These are phyloP conservation scores for Sarocladium kiliense DNA, from an alignment of 2,329 filamentous ascomycete genomes.

Conservation along the genomic window DNA sequence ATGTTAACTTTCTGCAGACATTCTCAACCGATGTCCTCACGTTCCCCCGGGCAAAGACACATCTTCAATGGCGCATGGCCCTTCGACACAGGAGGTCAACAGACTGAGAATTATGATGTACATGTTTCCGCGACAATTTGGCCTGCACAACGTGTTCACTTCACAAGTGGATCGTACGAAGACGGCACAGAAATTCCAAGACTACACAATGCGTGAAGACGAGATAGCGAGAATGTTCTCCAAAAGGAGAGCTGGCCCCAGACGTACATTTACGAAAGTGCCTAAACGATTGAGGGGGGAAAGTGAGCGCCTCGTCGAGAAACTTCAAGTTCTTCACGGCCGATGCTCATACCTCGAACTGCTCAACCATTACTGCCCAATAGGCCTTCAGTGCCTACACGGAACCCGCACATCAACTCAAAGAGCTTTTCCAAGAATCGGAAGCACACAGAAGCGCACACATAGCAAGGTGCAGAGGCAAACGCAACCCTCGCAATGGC, in stretches of 20 bases:
- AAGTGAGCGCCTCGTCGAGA: slow-evolving; percentile 53
- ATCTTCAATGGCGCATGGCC: background rate
- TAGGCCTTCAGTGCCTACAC: background rate
- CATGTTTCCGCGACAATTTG: slow-evolving; percentile 88
- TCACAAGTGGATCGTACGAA: slow-evolving; percentile 58
- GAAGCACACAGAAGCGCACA: background rate
- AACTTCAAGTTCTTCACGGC: slow-evolving; percentile 64
- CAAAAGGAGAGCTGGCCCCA: background rate
- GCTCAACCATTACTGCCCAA: slow-evolving; percentile 75
- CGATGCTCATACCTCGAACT: slow-evolving; percentile 77
- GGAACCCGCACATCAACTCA: background rate
- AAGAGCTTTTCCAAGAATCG: background rate
- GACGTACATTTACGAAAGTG: slow-evolving; percentile 27
- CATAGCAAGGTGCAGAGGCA: background rate
- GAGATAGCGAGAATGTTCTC: slow-evolving; percentile 52
- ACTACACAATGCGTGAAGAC: slow-evolving; percentile 80
- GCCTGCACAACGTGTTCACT: slow-evolving; percentile 87
- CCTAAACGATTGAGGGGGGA: slow-evolving; percentile 67
- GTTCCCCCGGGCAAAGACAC: background rate
- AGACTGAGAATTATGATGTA: slow-evolving; percentile 79
- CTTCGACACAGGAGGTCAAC: slow-evolving; percentile 30
- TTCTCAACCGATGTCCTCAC: slow-evolving; percentile 64
- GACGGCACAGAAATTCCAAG: slow-evolving; percentile 70
- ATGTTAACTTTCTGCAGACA: slow-evolving; percentile 50
- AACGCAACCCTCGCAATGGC: background rate